A percentile compares a stretch with the other conserved stretches of the same genome.
phyloP scores from a whole-genome alignment of 306 rosid species.

The Cajanus cajan region DNA sequence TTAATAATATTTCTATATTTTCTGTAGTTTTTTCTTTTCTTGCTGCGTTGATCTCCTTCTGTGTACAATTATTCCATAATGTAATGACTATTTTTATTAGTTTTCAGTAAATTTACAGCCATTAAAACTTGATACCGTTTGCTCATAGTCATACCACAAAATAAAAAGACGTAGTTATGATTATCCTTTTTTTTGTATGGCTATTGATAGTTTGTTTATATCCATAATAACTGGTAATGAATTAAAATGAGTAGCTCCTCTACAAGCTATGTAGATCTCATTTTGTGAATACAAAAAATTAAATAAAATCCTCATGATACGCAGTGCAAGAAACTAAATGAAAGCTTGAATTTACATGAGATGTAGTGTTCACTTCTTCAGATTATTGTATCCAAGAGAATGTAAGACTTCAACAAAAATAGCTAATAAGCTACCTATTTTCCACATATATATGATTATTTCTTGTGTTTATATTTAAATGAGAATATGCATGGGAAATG shows the following conservation, averaged over 20 bases:
- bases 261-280: neutral
- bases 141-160: neutral
- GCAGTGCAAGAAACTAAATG: neutral
- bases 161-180: neutral
- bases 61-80: neutral
- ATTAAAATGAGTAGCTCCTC: neutral
- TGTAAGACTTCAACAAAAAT: neutral
- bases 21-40: neutral
- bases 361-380: neutral
- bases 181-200: neutral
- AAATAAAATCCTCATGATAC: neutral
- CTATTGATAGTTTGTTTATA: neutral
- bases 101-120: neutral
- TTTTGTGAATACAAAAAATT: neutral
- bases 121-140: neutral
- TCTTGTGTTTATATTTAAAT: neutral
- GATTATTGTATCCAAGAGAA: neutral
- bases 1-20: conserved; percentile 21
- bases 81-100: neutral
- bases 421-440: neutral
- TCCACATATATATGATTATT: neutral
- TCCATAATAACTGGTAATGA: neutral
- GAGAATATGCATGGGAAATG: neutral
- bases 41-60: neutral
- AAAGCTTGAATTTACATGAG: neutral